These are phyloP conservation scores for Arabidopsis thaliana DNA, from an alignment of 345 rosid species.

Conservation along the genomic window TAIR10.1 NC_003070.9:27724501-27725000, in stretches of 20 bases:
- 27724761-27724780: not conserved
- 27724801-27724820: not conserved
- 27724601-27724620: not conserved
- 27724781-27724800: not conserved
- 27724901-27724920: not conserved
- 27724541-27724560: not conserved
- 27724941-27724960: not conserved
- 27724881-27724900: not conserved
- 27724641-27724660: not conserved
- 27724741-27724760: not conserved
- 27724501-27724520: not conserved
- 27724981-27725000: slow-evolving; percentile 4
- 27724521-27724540: not conserved
- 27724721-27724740: not conserved
- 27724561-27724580: not conserved
- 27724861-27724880: not conserved
- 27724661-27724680: not conserved
- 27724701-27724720: not conserved
- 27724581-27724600: slow-evolving; percentile 1
- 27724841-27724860: too few species aligned
- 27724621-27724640: not conserved
- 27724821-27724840: too few species aligned
- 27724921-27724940: not conserved
- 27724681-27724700: not conserved
- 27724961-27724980: not conserved